phyloP scores from a whole-genome alignment of 2,329 filamentous ascomycete genomes.

The Elsinoe arachidis region DNA sequence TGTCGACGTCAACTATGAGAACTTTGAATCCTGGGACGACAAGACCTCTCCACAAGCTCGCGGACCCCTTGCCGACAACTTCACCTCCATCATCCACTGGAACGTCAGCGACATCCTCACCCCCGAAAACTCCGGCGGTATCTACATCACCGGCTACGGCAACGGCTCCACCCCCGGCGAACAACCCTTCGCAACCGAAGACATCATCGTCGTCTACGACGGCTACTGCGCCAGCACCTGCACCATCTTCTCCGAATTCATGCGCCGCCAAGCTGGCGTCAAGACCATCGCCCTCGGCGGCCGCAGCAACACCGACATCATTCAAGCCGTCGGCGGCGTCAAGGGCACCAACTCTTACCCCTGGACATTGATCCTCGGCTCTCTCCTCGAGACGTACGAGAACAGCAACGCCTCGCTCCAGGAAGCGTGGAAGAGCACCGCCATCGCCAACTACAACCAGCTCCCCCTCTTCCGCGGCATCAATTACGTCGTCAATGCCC shows the following conservation, averaged over 20 bases:
- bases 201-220: conserved; percentile 45
- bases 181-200: conserved; percentile 48
- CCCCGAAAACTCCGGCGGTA: conserved; percentile 28
- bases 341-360: conserved; percentile 33
- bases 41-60: conserved; percentile 37
- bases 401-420: conserved; percentile 13
- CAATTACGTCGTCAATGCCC: conserved; percentile 22
- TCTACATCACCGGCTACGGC: conserved; percentile 42
- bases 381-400: conserved; percentile 19
- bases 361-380: conserved; percentile 20
- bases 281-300: conserved; percentile 37
- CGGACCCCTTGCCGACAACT: conserved; percentile 43
- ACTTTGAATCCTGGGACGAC: conserved; percentile 39
- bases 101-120: conserved; percentile 37
- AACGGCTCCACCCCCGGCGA: conserved; percentile 38
- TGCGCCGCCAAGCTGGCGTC: conserved; percentile 37
- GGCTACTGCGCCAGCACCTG: conserved; percentile 41
- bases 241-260: conserved; percentile 38
- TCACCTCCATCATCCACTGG: conserved; percentile 50
- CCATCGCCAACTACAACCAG: conserved; percentile 22
- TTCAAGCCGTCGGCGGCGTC: conserved; percentile 38
- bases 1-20: conserved; percentile 40
- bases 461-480: conserved; percentile 21
- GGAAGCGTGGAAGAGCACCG: conserved; percentile 22
- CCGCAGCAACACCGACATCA: conserved; percentile 32